Percentiles rank a stretch among this genome's conserved stretches.
These are phyloP conservation scores for Lichtheimia corymbifera DNA, from an alignment of 371 early-diverging fungal species.

Conservation along the genomic window DNA sequence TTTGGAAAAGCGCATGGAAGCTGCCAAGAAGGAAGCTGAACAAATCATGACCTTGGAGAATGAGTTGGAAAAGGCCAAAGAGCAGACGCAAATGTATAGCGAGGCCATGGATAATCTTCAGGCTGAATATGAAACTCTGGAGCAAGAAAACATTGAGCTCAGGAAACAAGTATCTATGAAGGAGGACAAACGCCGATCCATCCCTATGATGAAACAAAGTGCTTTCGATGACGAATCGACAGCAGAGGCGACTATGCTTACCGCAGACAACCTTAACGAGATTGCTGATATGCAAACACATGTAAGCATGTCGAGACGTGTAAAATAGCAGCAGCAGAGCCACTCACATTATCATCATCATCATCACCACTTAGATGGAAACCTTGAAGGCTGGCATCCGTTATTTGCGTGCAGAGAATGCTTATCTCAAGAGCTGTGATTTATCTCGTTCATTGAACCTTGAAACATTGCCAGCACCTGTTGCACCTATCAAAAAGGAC, in stretches of 20 bases:
- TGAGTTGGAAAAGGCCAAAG: slow-evolving; percentile 55
- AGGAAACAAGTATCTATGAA: slow-evolving; percentile 46
- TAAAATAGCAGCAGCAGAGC: not conserved
- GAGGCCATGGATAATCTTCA: slow-evolving; percentile 77
- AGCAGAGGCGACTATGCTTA: not conserved
- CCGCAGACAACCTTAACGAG: not conserved
- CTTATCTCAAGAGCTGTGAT: slow-evolving; percentile 69
- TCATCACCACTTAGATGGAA: slow-evolving; percentile 39
- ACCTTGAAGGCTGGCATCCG: slow-evolving; percentile 74
- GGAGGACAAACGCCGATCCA: slow-evolving; percentile 44
- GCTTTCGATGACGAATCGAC: slow-evolving; percentile 11
- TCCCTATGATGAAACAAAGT: slow-evolving; percentile 23
- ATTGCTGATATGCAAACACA: slow-evolving; percentile 10
- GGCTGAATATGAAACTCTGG: slow-evolving; percentile 68
- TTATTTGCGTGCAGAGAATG: slow-evolving; percentile 81
- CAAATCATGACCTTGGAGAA: slow-evolving; percentile 66
- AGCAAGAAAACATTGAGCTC: slow-evolving; percentile 65
- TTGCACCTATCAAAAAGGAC: slow-evolving; percentile 16
- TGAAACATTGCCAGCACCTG: slow-evolving; percentile 7
- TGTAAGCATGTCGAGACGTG: slow-evolving; percentile 21
- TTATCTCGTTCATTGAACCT: slow-evolving; percentile 12
- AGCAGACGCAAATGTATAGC: slow-evolving; percentile 67
- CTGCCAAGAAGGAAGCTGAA: slow-evolving; percentile 68
- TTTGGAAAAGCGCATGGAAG: slow-evolving; percentile 76
- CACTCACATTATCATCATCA: not conserved